Conservation (phyloP, 169 alveolate genomes). For the Theileria parva region DNA sequence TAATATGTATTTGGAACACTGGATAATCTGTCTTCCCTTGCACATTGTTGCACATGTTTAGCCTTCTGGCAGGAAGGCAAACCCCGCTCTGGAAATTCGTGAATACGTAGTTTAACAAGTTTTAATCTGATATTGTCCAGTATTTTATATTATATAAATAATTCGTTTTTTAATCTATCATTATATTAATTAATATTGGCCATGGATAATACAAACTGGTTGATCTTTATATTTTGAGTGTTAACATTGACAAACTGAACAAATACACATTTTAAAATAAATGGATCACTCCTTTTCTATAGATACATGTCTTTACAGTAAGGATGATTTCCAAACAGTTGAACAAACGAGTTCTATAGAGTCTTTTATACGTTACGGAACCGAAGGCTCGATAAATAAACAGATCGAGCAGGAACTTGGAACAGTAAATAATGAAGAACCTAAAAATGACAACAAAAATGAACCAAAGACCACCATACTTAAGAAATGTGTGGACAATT, state of each 20-base stretch:
- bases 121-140: too few relatives aligned
- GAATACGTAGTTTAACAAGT: too few relatives aligned
- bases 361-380: too few relatives aligned
- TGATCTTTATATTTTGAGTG: too few relatives aligned
- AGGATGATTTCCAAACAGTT: background rate
- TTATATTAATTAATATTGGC: too few relatives aligned
- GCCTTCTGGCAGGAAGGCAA: constrained; percentile 11
- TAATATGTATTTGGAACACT: background rate
- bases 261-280: background rate
- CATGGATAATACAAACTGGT: too few relatives aligned
- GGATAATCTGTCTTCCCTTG: background rate
- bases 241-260: too few relatives aligned
- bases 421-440: background rate
- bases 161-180: too few relatives aligned
- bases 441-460: background rate
- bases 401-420: constrained; percentile 12
- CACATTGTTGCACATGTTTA: background rate
- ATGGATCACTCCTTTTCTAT: constrained; percentile 19
- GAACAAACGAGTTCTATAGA: background rate
- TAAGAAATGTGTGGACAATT: constrained; percentile 2
- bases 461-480: background rate
- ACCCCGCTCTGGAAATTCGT: background rate
- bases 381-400: background rate
- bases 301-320: constrained; percentile 14
- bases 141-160: too few relatives aligned